phyloP scores from a whole-genome alignment of 1,284 basidiomycete species.

The Trichosporon sp. region DNA sequence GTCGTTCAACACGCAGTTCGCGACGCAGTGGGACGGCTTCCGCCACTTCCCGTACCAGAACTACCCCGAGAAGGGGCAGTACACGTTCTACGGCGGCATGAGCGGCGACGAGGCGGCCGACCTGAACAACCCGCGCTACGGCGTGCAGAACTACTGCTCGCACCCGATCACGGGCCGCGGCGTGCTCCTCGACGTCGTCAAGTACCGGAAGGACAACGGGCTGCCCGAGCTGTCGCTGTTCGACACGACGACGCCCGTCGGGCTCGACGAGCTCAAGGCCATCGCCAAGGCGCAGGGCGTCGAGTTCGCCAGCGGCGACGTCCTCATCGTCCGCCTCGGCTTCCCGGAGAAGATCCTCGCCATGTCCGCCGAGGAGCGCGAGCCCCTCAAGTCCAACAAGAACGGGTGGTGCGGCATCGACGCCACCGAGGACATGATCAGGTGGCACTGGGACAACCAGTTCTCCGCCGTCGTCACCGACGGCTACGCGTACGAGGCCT shows the following conservation, averaged over 20 bases:
- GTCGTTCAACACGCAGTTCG: constrained; percentile 47
- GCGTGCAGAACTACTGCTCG: constrained; percentile 17
- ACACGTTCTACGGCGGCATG: constrained; percentile 19
- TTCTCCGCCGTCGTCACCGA: constrained; percentile 51
- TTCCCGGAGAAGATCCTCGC: constrained; percentile 45
- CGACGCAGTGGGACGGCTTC: constrained; percentile 51
- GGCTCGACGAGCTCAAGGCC: constrained; percentile 89
- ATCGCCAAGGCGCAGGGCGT: constrained; percentile 63
- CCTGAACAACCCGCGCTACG: constrained; percentile 7
- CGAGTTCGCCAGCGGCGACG: constrained; percentile 39
- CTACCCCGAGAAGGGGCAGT: constrained; percentile 16
- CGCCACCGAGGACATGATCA: constrained; percentile 36
- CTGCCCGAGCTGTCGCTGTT: constrained; percentile 32
- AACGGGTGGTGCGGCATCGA: constrained; percentile 27
- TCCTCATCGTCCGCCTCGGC: constrained; percentile 46
- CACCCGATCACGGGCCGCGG: constrained; percentile 23
- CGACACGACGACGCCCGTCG: constrained; percentile 53
- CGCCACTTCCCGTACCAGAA: constrained; percentile 37
- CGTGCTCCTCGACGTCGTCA: constrained; percentile 21
- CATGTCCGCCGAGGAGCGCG: constrained; percentile 24
- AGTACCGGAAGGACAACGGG: constrained; percentile 38
- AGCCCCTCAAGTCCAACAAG: constrained; percentile 9
- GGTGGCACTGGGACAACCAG: constrained; percentile 51
- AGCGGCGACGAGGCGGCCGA: constrained; percentile 12
- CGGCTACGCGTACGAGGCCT: constrained; percentile 36